Base-by-base conservation (phyloP, 2,329 filamentous ascomycete genomes). In the Exophiala spinifera region DNA sequence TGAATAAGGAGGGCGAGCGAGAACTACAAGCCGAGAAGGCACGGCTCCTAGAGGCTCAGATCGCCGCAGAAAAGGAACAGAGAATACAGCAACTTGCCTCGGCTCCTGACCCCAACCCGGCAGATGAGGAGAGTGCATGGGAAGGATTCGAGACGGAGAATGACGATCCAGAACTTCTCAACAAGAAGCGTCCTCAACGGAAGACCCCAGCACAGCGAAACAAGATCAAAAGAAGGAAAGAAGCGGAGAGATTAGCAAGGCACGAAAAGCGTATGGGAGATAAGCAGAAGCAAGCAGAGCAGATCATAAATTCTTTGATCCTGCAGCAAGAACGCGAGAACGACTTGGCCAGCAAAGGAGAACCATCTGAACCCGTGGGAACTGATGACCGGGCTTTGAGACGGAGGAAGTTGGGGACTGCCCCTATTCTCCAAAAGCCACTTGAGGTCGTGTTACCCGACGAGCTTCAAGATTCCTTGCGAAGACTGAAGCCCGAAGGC, bases 81-180 rank as follows among this genome's bases (percentile, higher is more conserved):
- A 82, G 87, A 15, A 81, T 85, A 0, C 83, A 82, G 39, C 91
- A 87, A 8, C 85, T 86, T 15, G 88, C 87, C 2, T 82, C 88
- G 63, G 85, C 87, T 2, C 87, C 91, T 46, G 88, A 88, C 14
- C 85, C 89, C 65, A 80, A 82, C 58, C 82, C 84, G 69, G 92
- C 83, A 77, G 90, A 95, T 56, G 88, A 92, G 64, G 91, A 96
- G 67, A 94, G 88, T 44, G 91, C 89, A 13, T 96, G 91, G 90
- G 92, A 91, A 70, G 88, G 88, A 0, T 84, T 90, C 61, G 86
- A 96, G 74, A 96, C 89, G 68, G 91, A 85, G 63, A 81, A 81
- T 68, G 81, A 89, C 52, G 82, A 80, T 8, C 86, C 90, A 63
- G 86, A 89, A 58, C 76, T 81, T 67, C 73, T 84, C 49, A 85